Evolutionary conservation across 2,329 filamentous ascomycete species (phyloP).

Genomic region (Grosmannia huntii): DNA sequence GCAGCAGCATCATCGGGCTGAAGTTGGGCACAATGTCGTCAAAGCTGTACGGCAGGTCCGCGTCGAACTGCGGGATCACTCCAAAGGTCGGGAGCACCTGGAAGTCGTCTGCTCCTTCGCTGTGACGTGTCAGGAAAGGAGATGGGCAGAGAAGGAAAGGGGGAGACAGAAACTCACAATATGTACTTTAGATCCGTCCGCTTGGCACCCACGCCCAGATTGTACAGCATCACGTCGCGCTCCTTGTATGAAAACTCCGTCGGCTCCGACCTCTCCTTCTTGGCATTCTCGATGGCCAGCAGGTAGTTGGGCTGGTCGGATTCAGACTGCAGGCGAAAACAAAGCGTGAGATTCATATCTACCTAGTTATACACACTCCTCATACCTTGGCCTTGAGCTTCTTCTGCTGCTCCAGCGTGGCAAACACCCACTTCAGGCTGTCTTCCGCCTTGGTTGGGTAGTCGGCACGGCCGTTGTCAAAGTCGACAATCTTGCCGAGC

Average conservation of each 20-base stretch:
- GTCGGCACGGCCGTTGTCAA: conserved; percentile 78
- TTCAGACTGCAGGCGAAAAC: conserved; percentile 12
- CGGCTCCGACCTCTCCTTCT: conserved; percentile 55
- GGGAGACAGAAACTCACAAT: conserved; percentile 36
- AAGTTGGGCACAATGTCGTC: conserved; percentile 88
- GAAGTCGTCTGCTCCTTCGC: conserved; percentile 81
- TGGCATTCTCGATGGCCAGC: conserved; percentile 61
- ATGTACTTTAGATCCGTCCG: conserved; percentile 75
- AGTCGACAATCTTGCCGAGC: conserved; percentile 71
- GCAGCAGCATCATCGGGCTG: conserved; percentile 94
- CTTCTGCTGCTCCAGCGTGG: conserved; percentile 71
- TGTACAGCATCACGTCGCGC: conserved; percentile 86
- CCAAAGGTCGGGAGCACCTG: conserved; percentile 91
- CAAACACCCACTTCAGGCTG: conserved; percentile 62
- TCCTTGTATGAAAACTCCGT: conserved; percentile 76
- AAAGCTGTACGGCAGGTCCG: conserved; percentile 65
- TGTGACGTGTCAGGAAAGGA: conserved; percentile 8
- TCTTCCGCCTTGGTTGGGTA: conserved; percentile 70
- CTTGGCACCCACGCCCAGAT: conserved; percentile 86
- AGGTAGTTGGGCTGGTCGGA: conserved; percentile 40
- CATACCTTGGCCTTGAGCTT: conserved; percentile 46
- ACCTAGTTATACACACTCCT: conserved; percentile 13
- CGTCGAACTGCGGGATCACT: conserved; percentile 87
- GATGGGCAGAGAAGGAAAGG: neutral
- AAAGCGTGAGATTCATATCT: conserved; percentile 14